Base-by-base conservation (phyloP, 2,329 filamentous ascomycete genomes). In the Cordyceps cateniannulata region DNA sequence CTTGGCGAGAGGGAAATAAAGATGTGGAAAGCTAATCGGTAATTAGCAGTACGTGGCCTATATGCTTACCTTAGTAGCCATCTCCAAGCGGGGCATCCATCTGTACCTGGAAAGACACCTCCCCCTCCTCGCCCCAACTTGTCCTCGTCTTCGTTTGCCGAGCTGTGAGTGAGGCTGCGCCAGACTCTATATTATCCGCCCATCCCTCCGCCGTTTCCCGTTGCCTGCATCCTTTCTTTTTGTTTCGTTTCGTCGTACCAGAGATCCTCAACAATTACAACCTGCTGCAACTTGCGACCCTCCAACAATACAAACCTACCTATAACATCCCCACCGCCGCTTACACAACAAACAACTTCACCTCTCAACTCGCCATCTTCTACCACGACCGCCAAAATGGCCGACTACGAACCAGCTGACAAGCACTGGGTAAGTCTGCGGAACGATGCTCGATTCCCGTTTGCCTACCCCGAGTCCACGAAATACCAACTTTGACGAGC, bases 391-490 rank as follows among this genome's bases (percentile, higher is more conserved):
- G 7, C 29, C 59, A 61, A n/a, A 29, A 54, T 60, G 51, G 42
- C 50, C 29, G 51, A 55, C 32, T 60, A 50, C 20, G 50, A 60
- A 40, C 20, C 47, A 4, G 42, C 24, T 61, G 77, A 81, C 68
- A 82, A 82, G 71, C 72, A 79, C 65, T 81, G 79, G 79, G 79
- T 81, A 71, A 68, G 75, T 72, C 61, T 54, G 52, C 61, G 25
- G 35, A 48, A 61, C 45, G 22, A 42, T 42, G 14, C 14, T 42
- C 6, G 16, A 42, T 16, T n/a, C 16, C n/a, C 32, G 7, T 35
- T 35, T 35, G 32, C 32, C 32, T 35, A 35, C 32, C 32, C 32
- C 10, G 32, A 12, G 10, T 12, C 32, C 2, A 35, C 29, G 5
- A 6, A 2, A 32, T 7, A 10, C 8, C 32, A 12, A 35, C 32